These are phyloP conservation scores for Aspergillus indologenus DNA, from an alignment of 495 filamentous ascomycete species.

Conservation along the genomic window DNA sequence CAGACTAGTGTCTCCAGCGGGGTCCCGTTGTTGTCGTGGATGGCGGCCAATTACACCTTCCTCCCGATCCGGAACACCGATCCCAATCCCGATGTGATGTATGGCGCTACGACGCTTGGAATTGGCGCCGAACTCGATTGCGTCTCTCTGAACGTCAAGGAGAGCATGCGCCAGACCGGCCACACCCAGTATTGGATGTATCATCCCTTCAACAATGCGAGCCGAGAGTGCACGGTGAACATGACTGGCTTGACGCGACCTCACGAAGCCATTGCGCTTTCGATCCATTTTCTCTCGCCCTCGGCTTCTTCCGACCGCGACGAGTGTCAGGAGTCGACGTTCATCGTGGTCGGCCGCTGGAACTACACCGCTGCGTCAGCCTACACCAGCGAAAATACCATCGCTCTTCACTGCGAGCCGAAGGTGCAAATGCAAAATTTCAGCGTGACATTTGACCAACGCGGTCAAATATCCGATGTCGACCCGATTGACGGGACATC, in stretches of 20 bases:
- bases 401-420: conserved; percentile 40
- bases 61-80: conserved; percentile 29
- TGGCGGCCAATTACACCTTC: conserved; percentile 35
- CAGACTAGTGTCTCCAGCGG: conserved; percentile 42
- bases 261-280: conserved; percentile 29
- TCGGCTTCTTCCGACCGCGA: conserved; percentile 22
- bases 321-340: conserved; percentile 35
- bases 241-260: conserved; percentile 27
- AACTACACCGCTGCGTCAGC: conserved; percentile 29
- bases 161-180: conserved; percentile 16
- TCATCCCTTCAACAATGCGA: conserved; percentile 23
- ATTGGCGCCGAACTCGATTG: conserved; percentile 35
- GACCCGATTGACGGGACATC: conserved; percentile 18
- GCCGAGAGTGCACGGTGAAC: conserved; percentile 27
- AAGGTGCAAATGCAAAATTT: conserved; percentile 25
- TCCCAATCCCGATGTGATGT: conserved; percentile 26
- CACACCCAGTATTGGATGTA: conserved; percentile 32
- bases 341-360: conserved; percentile 42
- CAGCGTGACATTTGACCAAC: conserved; percentile 32
- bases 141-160: conserved; percentile 16
- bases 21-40: conserved; percentile 38
- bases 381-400: conserved; percentile 31
- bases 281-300: conserved; percentile 40
- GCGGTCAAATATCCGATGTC: conserved; percentile 30
- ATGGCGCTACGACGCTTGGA: conserved; percentile 32